Evolutionary conservation across 345 rosid genomes (phyloP).

Genomic region (Rhodamnia argentea): DNA sequence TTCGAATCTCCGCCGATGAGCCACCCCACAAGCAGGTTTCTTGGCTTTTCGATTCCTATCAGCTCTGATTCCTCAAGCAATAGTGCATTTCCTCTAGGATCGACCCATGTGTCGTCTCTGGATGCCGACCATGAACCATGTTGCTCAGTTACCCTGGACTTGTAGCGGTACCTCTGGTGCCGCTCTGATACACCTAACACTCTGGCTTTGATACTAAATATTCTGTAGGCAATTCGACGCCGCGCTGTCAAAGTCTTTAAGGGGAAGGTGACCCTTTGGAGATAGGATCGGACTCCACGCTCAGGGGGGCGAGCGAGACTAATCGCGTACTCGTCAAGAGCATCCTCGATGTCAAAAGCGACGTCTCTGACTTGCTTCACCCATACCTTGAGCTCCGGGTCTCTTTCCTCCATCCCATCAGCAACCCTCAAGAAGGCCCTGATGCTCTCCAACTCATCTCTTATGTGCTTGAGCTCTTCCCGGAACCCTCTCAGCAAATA

Average conservation of each 20-base stretch:
- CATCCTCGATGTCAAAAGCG: conserved; percentile 18
- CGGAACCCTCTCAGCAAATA: not conserved
- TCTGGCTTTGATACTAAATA: conserved; percentile 1
- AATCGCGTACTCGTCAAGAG: conserved; percentile 1
- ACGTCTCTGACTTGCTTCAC: conserved; percentile 20
- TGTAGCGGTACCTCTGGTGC: not conserved
- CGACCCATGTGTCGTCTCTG: not conserved
- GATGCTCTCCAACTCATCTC: conserved; percentile 12
- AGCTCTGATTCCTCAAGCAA: not conserved
- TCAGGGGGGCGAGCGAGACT: not conserved
- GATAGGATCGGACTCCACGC: not conserved
- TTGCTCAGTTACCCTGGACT: not conserved
- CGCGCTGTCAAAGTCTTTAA: not conserved
- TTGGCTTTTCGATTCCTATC: conserved; percentile 5
- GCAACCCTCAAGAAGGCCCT: conserved; percentile 15
- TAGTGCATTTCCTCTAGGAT: conserved; percentile 2
- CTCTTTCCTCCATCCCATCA: conserved; percentile 11
- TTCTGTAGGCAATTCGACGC: not conserved
- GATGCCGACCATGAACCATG: not conserved
- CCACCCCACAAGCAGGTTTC: conserved; percentile 2
- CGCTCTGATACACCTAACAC: not conserved
- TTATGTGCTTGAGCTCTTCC: conserved; percentile 8
- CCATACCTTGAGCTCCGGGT: conserved; percentile 18
- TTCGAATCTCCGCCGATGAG: not conserved
- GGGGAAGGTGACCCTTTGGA: not conserved